These are phyloP conservation scores for Massariosphaeria phaeospora DNA, from an alignment of 495 filamentous ascomycete genomes.

Conservation along the genomic window DNA sequence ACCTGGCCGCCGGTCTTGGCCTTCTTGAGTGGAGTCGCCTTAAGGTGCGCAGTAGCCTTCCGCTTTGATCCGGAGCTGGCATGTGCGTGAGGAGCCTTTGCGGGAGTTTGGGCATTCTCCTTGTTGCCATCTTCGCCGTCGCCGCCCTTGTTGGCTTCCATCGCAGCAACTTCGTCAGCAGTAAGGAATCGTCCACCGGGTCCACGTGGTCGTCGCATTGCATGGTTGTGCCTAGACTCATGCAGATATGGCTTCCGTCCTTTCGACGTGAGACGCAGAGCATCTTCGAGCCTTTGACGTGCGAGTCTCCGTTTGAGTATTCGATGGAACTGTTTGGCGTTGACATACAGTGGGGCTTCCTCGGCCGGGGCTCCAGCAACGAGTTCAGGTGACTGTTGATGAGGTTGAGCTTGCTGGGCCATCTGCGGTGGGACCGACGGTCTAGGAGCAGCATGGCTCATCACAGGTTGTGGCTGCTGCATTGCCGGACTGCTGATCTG, in stretches of 20 bases:
- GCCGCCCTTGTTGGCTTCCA: constrained; percentile 59
- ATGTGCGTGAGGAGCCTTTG: constrained; percentile 36
- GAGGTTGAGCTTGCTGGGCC: constrained; percentile 51
- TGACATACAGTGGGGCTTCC: constrained; percentile 94
- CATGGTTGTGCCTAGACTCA: constrained; percentile 98
- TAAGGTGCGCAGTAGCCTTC: constrained; percentile 40
- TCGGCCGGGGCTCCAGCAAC: constrained; percentile 64
- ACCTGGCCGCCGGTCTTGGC: constrained; percentile 42
- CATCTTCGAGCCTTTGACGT: constrained; percentile 87
- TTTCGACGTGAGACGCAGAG: constrained; percentile 84
- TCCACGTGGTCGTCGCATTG: constrained; percentile 91
- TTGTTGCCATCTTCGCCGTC: constrained; percentile 36
- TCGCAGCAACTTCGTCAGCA: constrained; percentile 91
- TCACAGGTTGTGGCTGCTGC: constrained; percentile 52
- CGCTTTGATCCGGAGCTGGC: constrained; percentile 43
- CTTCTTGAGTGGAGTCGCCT: constrained; percentile 51
- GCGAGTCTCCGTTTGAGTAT: constrained; percentile 92
- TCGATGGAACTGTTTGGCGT: constrained; percentile 97
- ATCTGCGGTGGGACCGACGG: constrained; percentile 33
- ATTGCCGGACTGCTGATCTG: constrained; percentile 59
- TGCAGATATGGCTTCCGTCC: constrained; percentile 96
- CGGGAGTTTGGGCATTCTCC: constrained; percentile 32
- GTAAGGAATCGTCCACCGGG: constrained; percentile 97
- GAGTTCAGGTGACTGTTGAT: constrained; percentile 79
- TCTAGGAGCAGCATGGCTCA: constrained; percentile 46